Conservation (phyloP, 2,329 filamentous ascomycete genomes). For the Cladorrhinum sp. region DNA sequence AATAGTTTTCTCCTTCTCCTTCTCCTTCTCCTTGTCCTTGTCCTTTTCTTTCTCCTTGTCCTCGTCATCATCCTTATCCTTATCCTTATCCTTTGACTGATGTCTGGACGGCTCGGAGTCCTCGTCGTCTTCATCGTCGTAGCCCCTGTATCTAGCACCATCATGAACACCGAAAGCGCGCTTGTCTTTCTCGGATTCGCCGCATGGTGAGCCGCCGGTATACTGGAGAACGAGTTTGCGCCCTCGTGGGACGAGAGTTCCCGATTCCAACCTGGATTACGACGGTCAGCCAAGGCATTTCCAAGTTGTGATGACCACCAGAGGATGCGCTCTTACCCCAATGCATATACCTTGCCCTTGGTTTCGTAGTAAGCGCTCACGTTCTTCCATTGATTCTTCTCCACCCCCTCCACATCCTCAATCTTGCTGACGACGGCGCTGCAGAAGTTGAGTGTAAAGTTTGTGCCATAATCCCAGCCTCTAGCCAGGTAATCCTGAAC, state of each 20-base stretch:
- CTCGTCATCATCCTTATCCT: slow-evolving; percentile 28
- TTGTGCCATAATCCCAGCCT: slow-evolving; percentile 74
- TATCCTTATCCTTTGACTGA: slow-evolving; percentile 29
- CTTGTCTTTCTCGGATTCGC: slow-evolving; percentile 36
- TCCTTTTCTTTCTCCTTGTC: slow-evolving; percentile 24
- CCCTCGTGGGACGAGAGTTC: slow-evolving; percentile 57
- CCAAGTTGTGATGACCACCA: slow-evolving; percentile 6
- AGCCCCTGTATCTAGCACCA: slow-evolving; percentile 33
- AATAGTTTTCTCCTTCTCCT: slow-evolving; percentile 34
- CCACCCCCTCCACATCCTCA: slow-evolving; percentile 61
- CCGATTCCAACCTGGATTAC: slow-evolving; percentile 50
- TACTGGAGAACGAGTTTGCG: slow-evolving; percentile 76
- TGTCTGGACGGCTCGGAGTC: slow-evolving; percentile 34
- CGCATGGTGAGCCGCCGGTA: slow-evolving; percentile 72
- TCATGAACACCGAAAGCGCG: slow-evolving; percentile 36
- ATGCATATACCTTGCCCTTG: slow-evolving; percentile 65
- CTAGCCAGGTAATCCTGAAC: slow-evolving; percentile 59
- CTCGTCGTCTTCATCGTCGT: slow-evolving; percentile 21
- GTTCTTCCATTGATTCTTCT: slow-evolving; percentile 62
- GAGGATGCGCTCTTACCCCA: slow-evolving; percentile 57
- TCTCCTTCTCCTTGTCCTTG: slow-evolving; percentile 28
- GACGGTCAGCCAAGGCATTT: slow-evolving; percentile 8
- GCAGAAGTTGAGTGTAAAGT: slow-evolving; percentile 84
- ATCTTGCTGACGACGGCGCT: slow-evolving; percentile 67
- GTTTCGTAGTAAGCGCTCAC: slow-evolving; percentile 74